Base-by-base conservation (phyloP, 805 yeast genomes). In the Lachancea fermentati region DNA sequence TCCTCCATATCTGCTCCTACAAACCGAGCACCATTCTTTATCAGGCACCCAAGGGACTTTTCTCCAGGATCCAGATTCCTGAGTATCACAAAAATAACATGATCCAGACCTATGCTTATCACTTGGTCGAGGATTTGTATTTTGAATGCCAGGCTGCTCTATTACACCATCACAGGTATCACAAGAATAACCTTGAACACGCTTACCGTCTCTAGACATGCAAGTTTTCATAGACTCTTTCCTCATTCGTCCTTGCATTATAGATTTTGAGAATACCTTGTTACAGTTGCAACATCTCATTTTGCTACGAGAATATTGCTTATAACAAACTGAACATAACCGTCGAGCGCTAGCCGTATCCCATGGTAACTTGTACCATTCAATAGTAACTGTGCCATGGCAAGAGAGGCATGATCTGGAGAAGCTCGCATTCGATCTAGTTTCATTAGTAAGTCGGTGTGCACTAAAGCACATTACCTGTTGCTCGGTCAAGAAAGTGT, bases 21-120 rank as follows among this genome's bases (percentile, higher is more conserved):
- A 42, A 12, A n/a, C 14, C 7, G 37, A 19, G 32, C 45, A 42
- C 42, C 45, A 42, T n/a, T 9, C 18, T 19, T 18, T 14, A n/a
- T n/a, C 5, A 19, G 11, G 5, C 9, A 37, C 29, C 42, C 39
- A 38, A 12, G 45, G 36, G 8, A 34, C 30, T 24, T 39, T 42
- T 25, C 45, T 13, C 42, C 45, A 42, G 9, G 16, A 13, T 13
- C 17, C 19, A 5, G 35, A 22, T n/a, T 32, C 30, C 15, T 16
- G 13, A 14, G 19, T n/a, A 6, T 28, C 29, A 30, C 11, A 30
- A 14, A 11, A 8, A 14, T 30, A 30, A n/a, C 32, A 30, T 11
- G 9, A 7, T 9, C n/a, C 14, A 8, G 8, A 7, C 15, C 14
- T n/a, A 12, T 14, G 9, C 8, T 11, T 14, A 7, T 30, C 13